Evolutionary conservation across 2,329 filamentous ascomycete genomes (phyloP).

Genomic region (Akanthomyces dipterigenus): DNA sequence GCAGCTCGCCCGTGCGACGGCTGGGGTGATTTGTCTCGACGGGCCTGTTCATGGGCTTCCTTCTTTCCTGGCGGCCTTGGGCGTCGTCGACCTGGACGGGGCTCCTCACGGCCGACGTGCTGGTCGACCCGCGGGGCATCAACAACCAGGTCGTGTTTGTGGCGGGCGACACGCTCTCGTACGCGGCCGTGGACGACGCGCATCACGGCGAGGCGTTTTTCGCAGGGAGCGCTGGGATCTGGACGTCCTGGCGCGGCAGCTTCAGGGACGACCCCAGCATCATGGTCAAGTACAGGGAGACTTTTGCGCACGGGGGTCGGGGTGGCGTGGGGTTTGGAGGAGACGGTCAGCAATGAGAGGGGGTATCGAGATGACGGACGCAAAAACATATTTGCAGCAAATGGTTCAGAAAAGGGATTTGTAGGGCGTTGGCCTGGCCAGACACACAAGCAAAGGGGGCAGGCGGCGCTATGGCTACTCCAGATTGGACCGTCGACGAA

Average conservation of each 20-base stretch:
- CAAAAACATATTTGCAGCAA: slow-evolving; percentile 31
- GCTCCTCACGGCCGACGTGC: slow-evolving; percentile 52
- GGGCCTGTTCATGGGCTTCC: slow-evolving; percentile 63
- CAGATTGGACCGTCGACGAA: too few relatives aligned
- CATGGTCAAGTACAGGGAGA: slow-evolving; percentile 53
- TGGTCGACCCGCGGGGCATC: slow-evolving; percentile 34
- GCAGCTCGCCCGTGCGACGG: slow-evolving; percentile 52
- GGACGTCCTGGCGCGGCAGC: slow-evolving; percentile 35
- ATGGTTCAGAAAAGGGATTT: not conserved
- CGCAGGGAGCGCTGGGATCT: slow-evolving; percentile 43
- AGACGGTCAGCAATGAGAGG: slow-evolving; percentile 46
- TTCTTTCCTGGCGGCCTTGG: slow-evolving; percentile 59
- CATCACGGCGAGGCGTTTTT: slow-evolving; percentile 39
- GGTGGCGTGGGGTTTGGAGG: slow-evolving; percentile 48
- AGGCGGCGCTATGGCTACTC: too few relatives aligned
- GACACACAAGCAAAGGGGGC: too few relatives aligned
- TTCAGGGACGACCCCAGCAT: slow-evolving; percentile 43
- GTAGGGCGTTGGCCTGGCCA: not conserved
- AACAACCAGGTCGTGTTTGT: slow-evolving; percentile 45
- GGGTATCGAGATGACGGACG: slow-evolving; percentile 37
- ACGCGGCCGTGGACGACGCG: slow-evolving; percentile 43
- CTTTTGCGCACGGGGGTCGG: slow-evolving; percentile 54
- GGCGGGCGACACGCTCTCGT: slow-evolving; percentile 57
- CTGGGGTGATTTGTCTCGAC: slow-evolving; percentile 62
- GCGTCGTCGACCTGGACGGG: slow-evolving; percentile 49